Evolutionary conservation across 768 basidiomycete genomes (phyloP).

Genomic region (Pulveroboletus sp.): DNA sequence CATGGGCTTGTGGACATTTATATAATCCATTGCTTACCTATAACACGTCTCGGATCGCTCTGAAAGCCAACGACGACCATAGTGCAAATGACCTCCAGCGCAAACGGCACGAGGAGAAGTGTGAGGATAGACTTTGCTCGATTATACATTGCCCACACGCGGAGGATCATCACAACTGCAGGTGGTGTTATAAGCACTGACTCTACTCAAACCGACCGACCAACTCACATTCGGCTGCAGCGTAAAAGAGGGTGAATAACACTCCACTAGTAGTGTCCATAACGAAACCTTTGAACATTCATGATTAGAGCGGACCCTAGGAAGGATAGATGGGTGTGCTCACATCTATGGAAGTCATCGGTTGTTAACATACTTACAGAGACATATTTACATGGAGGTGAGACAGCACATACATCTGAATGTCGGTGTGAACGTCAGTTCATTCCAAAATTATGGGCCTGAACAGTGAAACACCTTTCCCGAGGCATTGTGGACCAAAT

Average conservation of each 20-base stretch:
- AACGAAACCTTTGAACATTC: not conserved
- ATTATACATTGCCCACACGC: not conserved
- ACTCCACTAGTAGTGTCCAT: no score
- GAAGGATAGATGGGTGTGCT: not conserved
- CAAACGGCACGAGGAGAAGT: not conserved
- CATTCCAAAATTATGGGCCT: no score
- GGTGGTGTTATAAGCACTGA: no score
- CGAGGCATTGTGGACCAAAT: no score
- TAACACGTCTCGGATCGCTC: not conserved
- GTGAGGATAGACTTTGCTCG: not conserved
- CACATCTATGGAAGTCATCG: not conserved
- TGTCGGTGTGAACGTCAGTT: no score
- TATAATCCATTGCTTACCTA: not conserved
- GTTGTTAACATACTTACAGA: no score
- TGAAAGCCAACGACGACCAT: not conserved
- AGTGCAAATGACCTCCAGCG: not conserved
- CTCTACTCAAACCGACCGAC: no score
- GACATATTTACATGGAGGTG: no score
- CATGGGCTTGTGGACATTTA: no score
- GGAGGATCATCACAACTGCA: not conserved
- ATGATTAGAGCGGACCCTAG: not conserved
- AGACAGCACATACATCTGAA: not conserved
- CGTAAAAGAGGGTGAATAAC: not conserved
- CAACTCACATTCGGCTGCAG: not conserved
- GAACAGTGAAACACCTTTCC: no score